Evolutionary conservation across 768 basidiomycete species (phyloP), one percentile per base, ranked within the genome.

Genomic region (Naganishia vaughanmartiniae): DNA sequence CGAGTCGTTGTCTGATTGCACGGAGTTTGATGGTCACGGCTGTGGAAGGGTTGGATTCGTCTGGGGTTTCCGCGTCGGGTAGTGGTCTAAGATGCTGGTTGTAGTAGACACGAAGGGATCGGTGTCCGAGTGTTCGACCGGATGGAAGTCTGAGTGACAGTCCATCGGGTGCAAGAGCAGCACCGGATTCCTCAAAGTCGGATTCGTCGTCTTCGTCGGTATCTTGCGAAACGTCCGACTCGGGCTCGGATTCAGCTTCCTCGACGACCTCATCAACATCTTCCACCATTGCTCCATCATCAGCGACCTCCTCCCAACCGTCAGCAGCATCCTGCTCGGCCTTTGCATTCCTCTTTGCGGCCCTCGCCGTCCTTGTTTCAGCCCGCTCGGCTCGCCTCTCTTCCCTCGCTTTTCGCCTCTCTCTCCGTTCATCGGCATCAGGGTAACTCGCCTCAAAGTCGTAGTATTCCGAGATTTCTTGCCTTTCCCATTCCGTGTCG

Each of bases 391-490:
- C 71, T 72, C n/a, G 79, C 76, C 66, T 78, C 72, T 73, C 81
- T 77, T 54, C 80, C 80, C 73, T 77, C 74, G 2, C 76, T 75
- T 5, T 74, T 79, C 15, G 73, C 76, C 45, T 78, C 78, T 48
- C 72, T 72, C 67, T 56, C 31, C 72, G 31, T 56, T 66, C 68
- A 0, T 84, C 83, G 77, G 74, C 82, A 58, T 83, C 83, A 0
- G 90, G 90, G 77, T 95, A 95, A 14, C 90, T 92, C 0, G 84
- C 80, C 0, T 88, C 85, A 80, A 95, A 98, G 81, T 96, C 93
- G 83, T 98, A 99, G 78, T 85, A 97, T 74, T 97, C 94, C 0
- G 93, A 91, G 6, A 95, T 74, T 74, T 95, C 94, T 65, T 94
- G 86, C 51, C 88, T 86, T 77, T 97, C 92, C 46, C 83, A 78